A percentile compares a stretch with the other conserved stretches of the same genome.
Evolutionary conservation across 345 rosid species (phyloP).

Genomic region (Trapa bicornis): DNA sequence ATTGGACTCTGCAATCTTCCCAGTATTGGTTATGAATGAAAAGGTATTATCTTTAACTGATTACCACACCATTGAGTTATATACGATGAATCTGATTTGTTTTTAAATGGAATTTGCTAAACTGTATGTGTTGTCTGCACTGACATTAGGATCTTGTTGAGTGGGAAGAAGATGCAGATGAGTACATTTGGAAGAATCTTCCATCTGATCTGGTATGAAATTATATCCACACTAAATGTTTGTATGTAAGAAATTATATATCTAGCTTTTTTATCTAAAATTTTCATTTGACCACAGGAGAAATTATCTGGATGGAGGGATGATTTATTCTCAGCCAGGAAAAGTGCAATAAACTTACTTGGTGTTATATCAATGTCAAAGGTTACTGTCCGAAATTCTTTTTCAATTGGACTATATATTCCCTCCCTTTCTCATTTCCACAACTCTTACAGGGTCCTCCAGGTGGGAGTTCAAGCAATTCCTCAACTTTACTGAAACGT

Average conservation of each 20-base stretch:
- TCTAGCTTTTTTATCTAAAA: not conserved
- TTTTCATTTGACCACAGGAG: slow-evolving; percentile 29
- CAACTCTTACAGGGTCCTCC: slow-evolving; percentile 57
- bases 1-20: slow-evolving; percentile 73
- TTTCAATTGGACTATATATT: slow-evolving; percentile 5
- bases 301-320: slow-evolving; percentile 92
- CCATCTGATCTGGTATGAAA: slow-evolving; percentile 70
- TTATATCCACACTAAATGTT: not conserved
- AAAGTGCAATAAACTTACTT: slow-evolving; percentile 76
- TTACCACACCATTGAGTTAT: not conserved
- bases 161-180: slow-evolving; percentile 88
- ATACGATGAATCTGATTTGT: not conserved
- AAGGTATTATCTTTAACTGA: slow-evolving; percentile 30
- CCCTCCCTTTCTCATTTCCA: slow-evolving; percentile 8
- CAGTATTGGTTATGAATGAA: slow-evolving; percentile 58
- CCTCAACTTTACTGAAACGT: slow-evolving; percentile 52
- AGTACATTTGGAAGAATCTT: slow-evolving; percentile 69
- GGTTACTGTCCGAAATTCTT: slow-evolving; percentile 23
- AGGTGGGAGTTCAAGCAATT: slow-evolving; percentile 25
- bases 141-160: slow-evolving; percentile 55
- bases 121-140: not conserved
- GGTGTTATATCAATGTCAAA: slow-evolving; percentile 73
- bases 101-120: not conserved
- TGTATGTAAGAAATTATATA: not conserved
- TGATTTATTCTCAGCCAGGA: slow-evolving; percentile 73